Percentiles rank a stretch among this genome's conserved stretches.
Evolutionary conservation across 345 rosid species (phyloP).

Genomic region (Pseudoturritis turrita): DNA sequence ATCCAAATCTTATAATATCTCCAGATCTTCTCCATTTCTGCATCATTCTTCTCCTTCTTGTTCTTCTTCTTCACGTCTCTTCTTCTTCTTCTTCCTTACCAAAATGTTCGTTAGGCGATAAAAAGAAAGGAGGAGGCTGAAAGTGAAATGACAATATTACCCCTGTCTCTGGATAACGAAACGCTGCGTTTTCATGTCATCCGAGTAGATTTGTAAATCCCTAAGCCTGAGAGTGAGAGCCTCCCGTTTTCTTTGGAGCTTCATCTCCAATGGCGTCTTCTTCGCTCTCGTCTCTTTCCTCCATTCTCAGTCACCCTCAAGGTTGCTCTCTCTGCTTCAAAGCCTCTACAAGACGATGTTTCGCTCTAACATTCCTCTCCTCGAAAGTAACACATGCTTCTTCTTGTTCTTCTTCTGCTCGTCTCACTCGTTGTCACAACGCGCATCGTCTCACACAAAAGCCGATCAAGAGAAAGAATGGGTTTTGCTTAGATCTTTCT

Average conservation of each 20-base stretch:
- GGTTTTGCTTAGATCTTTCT: constrained; percentile 35
- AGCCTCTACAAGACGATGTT: constrained; percentile 38
- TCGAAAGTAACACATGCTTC: constrained; percentile 14
- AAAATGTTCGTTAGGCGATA: neutral
- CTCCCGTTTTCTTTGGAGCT: constrained; percentile 24
- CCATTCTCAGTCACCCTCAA: constrained; percentile 42
- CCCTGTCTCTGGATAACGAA: neutral
- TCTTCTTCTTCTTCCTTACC: neutral
- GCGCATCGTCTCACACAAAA: constrained; percentile 22
- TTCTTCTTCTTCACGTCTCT: neutral
- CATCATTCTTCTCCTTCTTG: constrained; percentile 22
- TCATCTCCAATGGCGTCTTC: constrained; percentile 53
- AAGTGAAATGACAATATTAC: neutral
- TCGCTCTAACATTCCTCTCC: constrained; percentile 39
- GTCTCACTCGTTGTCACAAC: constrained; percentile 9
- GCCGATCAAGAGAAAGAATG: constrained; percentile 22
- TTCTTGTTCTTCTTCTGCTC: constrained; percentile 20
- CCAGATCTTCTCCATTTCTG: constrained; percentile 46
- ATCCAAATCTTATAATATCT: constrained; percentile 29
- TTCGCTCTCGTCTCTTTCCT: constrained; percentile 56
- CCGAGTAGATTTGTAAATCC: constrained; percentile 9
- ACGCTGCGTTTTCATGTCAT: constrained; percentile 34
- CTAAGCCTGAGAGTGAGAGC: constrained; percentile 22
- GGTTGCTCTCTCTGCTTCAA: constrained; percentile 37
- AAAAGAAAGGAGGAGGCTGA: neutral